Evolutionary conservation across 306 rosid genomes (phyloP).

Genomic region (Fagus crenata): DNA sequence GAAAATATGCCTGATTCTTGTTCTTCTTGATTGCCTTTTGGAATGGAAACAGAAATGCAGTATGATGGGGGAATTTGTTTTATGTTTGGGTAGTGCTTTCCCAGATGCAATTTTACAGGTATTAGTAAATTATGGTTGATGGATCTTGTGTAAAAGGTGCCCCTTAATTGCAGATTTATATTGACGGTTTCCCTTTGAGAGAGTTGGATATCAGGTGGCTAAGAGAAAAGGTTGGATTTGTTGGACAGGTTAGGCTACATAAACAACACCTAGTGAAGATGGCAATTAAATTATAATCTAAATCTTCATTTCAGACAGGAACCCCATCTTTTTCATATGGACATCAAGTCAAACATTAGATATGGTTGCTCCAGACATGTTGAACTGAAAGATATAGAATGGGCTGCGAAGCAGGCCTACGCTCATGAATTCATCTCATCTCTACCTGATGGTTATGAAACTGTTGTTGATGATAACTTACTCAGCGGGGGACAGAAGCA

Average conservation of each 20-base stretch:
- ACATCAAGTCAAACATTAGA: conserved; percentile 44
- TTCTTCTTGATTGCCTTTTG: neutral
- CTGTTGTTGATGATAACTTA: conserved; percentile 47
- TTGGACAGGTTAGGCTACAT: conserved; percentile 41
- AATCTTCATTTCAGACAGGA: conserved; percentile 42
- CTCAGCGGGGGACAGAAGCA: conserved; percentile 58
- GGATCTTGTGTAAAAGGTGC: neutral
- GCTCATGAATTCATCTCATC: conserved; percentile 47
- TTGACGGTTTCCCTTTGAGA: conserved; percentile 41
- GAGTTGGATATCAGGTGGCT: conserved; percentile 51
- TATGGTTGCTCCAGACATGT: conserved; percentile 39
- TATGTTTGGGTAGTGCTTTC: neutral
- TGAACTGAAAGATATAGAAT: conserved; percentile 41
- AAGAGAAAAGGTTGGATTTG: conserved; percentile 46
- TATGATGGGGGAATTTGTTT: neutral
- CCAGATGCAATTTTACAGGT: neutral
- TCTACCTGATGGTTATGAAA: conserved; percentile 48
- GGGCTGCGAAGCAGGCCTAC: conserved; percentile 46
- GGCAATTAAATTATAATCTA: conserved; percentile 6
- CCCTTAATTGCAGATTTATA: conserved; percentile 37
- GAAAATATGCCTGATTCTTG: neutral
- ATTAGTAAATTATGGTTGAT: neutral
- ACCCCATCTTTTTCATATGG: conserved; percentile 49
- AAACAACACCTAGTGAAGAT: conserved; percentile 2
- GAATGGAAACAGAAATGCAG: neutral